Conservation (phyloP, 345 rosid species). For the Erysimum cheiranthoides region DNA sequence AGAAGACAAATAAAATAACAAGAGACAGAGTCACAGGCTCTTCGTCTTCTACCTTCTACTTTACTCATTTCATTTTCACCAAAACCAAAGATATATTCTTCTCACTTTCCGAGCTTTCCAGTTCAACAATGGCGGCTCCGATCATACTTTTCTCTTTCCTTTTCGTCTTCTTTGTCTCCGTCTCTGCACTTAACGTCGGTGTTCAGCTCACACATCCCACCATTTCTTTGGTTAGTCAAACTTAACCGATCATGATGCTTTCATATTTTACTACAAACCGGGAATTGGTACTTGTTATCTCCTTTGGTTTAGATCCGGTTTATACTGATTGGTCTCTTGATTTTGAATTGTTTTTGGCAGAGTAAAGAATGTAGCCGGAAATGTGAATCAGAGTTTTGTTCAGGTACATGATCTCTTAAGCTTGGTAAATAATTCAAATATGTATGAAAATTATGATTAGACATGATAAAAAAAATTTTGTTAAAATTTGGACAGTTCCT, state of each 20-base stretch:
- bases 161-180: constrained; percentile 43
- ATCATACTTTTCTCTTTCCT: constrained; percentile 29
- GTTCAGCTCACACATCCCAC: constrained; percentile 58
- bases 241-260: background rate
- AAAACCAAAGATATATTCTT: constrained; percentile 46
- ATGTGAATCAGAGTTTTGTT: constrained; percentile 87
- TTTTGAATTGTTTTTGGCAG: constrained; percentile 46
- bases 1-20: constrained; percentile 28
- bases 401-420: constrained; percentile 52
- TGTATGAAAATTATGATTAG: background rate
- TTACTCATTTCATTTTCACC: constrained; percentile 44
- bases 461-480: background rate
- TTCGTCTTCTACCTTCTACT: constrained; percentile 28
- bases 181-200: constrained; percentile 70
- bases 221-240: constrained; percentile 57
- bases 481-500: constrained; percentile 58
- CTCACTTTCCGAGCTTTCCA: constrained; percentile 43
- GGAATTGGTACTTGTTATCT: constrained; percentile 10
- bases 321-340: background rate
- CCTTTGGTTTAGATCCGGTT: constrained; percentile 13
- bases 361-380: constrained; percentile 78
- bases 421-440: background rate
- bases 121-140: constrained; percentile 46
- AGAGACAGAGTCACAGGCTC: constrained; percentile 37
- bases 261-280: background rate